Evolutionary conservation across 768 basidiomycete genomes (phyloP).

Genomic region (Suillus sp.): DNA sequence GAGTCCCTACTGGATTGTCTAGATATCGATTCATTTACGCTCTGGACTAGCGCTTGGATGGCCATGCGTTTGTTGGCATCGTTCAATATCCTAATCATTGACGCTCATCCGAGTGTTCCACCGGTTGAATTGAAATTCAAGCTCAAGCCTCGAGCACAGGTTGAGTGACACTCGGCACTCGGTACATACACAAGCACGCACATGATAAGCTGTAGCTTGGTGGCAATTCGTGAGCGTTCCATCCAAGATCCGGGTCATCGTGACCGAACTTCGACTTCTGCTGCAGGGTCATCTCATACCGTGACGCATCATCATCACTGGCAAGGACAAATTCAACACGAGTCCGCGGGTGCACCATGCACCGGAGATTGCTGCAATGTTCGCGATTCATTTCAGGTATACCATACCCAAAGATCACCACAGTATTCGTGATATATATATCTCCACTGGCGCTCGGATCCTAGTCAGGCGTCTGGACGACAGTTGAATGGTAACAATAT

Average conservation of each 20-base stretch:
- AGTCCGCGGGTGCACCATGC: no score
- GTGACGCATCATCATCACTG: not conserved
- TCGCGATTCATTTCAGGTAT: no score
- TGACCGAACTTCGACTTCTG: not conserved
- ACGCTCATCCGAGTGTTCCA: not conserved
- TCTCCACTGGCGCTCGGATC: not conserved
- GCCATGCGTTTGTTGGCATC: not conserved
- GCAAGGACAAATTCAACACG: not conserved
- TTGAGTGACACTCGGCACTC: not conserved
- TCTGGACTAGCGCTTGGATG: not conserved
- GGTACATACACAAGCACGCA: not conserved
- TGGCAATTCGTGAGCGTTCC: not conserved
- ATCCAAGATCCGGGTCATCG: not conserved
- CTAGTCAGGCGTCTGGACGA: not conserved
- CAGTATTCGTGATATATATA: not conserved
- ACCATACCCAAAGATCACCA: not conserved
- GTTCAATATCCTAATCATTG: not conserved
- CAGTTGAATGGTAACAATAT: no score
- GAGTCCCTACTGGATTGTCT: not conserved
- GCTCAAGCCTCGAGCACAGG: not conserved
- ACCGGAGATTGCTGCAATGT: no score
- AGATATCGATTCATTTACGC: not conserved
- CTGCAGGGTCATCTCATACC: not conserved
- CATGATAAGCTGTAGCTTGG: not conserved
- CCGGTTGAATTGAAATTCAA: not conserved